Evolutionary conservation across 768 basidiomycete genomes (phyloP), one percentile per base, ranked within the genome.

Genomic region (Mycena metata): DNA sequence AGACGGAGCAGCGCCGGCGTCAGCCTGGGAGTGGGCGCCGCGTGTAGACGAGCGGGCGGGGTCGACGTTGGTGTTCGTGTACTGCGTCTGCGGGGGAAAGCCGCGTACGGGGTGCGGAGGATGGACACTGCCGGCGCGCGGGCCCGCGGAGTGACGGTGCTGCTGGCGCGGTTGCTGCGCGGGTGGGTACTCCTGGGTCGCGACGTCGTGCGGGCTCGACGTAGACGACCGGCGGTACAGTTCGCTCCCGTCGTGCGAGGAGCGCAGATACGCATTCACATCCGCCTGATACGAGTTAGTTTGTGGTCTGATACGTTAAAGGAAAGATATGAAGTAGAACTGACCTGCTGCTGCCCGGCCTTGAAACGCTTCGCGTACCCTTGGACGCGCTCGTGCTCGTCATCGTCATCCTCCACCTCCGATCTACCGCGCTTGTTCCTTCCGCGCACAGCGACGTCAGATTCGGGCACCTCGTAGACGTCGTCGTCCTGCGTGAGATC

Each of bases 381-480:
- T 24, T 45, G 43, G n/a, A 59, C 45, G 24, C 52, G 58, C n/a
- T 24, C 23, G 26, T 49, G 56, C 35, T 58, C 50, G 26, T 64
- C 49, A 5, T 58, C 62, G 33, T 69, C 67, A n/a, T 64, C 61
- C 35, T 69, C 67, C 0, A 69, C 43, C 43, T 69, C 67, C 13
- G 57, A 58, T 10, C 67, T 41, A 26, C 42, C 49, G 42, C 67
- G 67, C n/a, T 64, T 69, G 45, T 46, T 54, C 35, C 62, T 51
- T 2, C 42, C 50, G 33, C 30, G 58, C 6, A 35, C 57, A 23
- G 9, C 56, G 36, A 42, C 49, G 5, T 64, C 51, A 3, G 41
- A 15, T 17, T 64, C 57, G 13, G 56, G 19, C 26, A 63, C 26
- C 46, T 67, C 66, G 41, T 57, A 67, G 12, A 67, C 54, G 5